Conservation (phyloP, 83 land plant species). For the Diphasiastrum complanatum region DNA sequence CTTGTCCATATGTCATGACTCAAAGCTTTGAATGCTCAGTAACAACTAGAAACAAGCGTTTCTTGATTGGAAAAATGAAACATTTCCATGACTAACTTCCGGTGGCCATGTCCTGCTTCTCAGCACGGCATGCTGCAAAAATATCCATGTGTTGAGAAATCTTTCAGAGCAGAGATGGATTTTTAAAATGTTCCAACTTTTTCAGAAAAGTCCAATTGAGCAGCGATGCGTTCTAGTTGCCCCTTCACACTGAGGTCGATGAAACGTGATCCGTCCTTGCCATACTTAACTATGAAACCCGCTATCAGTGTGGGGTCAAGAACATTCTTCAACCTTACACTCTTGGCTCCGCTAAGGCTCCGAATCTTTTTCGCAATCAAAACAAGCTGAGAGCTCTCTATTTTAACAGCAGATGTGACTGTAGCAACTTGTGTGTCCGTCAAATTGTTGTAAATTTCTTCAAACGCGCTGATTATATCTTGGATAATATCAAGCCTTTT, state of each 20-base stretch:
- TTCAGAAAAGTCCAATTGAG: constrained; percentile 51
- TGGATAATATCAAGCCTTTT: constrained; percentile 44
- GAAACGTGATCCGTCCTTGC: constrained; percentile 49
- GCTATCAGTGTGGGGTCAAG: constrained; percentile 75
- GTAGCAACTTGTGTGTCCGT: constrained; percentile 72
- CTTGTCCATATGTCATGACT: too few species aligned
- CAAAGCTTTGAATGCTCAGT: too few species aligned
- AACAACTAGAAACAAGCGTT: too few species aligned
- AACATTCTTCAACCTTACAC: constrained; percentile 74
- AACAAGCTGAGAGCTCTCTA: constrained; percentile 64
- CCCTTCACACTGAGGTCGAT: constrained; percentile 86
- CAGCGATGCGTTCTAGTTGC: constrained; percentile 65
- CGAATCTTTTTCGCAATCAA: constrained; percentile 72
- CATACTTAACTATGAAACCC: constrained; percentile 71
- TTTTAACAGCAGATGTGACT: constrained; percentile 72
- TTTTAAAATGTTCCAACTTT: constrained; percentile 16
- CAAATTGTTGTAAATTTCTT: constrained; percentile 49
- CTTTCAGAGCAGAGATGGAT: too few species aligned
- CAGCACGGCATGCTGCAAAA: too few species aligned
- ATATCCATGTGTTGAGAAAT: too few species aligned
- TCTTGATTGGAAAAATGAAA: too few species aligned
- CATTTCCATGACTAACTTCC: too few species aligned
- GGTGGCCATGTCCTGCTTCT: too few species aligned
- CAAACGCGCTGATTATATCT: constrained; percentile 70
- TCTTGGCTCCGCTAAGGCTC: constrained; percentile 68